These are phyloP conservation scores for Achaetomium macrosporum DNA, from an alignment of 2,329 filamentous ascomycete species.

Conservation along the genomic window DNA sequence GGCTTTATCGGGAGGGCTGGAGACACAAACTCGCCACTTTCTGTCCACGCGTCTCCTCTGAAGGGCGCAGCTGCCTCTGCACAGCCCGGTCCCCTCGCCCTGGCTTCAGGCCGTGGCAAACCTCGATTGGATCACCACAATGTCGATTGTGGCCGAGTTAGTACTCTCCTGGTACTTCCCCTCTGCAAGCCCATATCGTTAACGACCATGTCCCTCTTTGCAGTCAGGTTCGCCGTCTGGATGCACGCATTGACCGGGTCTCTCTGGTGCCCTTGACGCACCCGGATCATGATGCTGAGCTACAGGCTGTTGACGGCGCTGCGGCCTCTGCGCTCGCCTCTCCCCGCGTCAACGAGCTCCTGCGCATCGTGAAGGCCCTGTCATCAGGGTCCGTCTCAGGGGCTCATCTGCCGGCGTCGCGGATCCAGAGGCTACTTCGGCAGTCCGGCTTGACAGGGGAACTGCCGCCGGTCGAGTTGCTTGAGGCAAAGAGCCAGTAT, in stretches of 20 bases:
- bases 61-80: background rate
- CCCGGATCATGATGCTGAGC: constrained; percentile 35
- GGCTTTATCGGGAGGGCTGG: constrained; percentile 1
- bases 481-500: constrained; percentile 43
- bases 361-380: constrained; percentile 63
- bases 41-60: constrained; percentile 15
- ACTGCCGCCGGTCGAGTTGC: constrained; percentile 18
- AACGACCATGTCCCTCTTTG: constrained; percentile 18
- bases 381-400: constrained; percentile 63
- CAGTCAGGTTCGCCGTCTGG: constrained; percentile 57
- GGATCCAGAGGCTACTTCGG: constrained; percentile 56
- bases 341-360: constrained; percentile 54
- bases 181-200: constrained; percentile 9
- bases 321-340: constrained; percentile 41
- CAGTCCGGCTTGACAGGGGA: constrained; percentile 50
- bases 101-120: constrained; percentile 12
- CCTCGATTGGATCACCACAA: constrained; percentile 24
- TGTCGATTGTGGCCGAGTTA: constrained; percentile 45
- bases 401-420: constrained; percentile 52
- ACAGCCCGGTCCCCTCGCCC: background rate
- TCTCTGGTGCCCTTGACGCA: constrained; percentile 39
- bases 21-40: constrained; percentile 22
- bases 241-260: constrained; percentile 60
- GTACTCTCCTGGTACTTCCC: constrained; percentile 16
- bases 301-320: constrained; percentile 20